phyloP scores from a whole-genome alignment of 768 basidiomycete genomes.

The Termitomyces sp. region DNA sequence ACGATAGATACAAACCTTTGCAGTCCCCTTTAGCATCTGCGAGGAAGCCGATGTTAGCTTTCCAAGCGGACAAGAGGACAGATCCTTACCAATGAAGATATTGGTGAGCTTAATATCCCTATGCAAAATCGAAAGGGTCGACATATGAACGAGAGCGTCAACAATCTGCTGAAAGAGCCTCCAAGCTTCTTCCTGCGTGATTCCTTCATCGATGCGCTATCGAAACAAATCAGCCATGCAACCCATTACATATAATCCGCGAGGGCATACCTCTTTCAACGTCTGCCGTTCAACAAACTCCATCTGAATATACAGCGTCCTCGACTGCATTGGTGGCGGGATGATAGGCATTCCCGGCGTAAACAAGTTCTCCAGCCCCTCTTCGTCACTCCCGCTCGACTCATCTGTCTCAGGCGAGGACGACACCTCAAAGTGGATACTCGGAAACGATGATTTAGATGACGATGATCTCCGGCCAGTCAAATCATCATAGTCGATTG shows the following conservation, averaged over 20 bases:
- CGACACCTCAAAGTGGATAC: constrained; percentile 71
- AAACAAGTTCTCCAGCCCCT: constrained; percentile 31
- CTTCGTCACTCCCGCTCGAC: constrained; percentile 29
- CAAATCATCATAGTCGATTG: constrained; percentile 56
- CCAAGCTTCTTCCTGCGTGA: constrained; percentile 86
- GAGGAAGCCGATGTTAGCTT: constrained; percentile 11
- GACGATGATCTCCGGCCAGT: constrained; percentile 54
- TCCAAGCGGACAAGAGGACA: neutral
- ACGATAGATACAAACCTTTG: constrained; percentile 43
- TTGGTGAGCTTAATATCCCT: constrained; percentile 91
- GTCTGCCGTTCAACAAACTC: constrained; percentile 93
- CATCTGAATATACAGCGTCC: constrained; percentile 94
- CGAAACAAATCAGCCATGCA: neutral
- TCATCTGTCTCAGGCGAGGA: constrained; percentile 28
- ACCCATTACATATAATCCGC: constrained; percentile 2
- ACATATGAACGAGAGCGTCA: constrained; percentile 88
- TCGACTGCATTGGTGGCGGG: constrained; percentile 26
- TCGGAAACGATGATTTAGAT: constrained; percentile 60
- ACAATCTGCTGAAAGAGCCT: constrained; percentile 83
- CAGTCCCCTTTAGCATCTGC: constrained; percentile 78
- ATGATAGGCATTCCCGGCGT: constrained; percentile 14
- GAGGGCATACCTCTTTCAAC: constrained; percentile 58
- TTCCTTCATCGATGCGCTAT: constrained; percentile 74
- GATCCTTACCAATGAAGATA: constrained; percentile 75
- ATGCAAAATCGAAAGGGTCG: constrained; percentile 80